Percentiles rank a stretch among this genome's conserved stretches.
These are phyloP conservation scores for Penicillium sumatraense DNA, from an alignment of 2,329 filamentous ascomycete genomes.

Conservation along the genomic window DNA sequence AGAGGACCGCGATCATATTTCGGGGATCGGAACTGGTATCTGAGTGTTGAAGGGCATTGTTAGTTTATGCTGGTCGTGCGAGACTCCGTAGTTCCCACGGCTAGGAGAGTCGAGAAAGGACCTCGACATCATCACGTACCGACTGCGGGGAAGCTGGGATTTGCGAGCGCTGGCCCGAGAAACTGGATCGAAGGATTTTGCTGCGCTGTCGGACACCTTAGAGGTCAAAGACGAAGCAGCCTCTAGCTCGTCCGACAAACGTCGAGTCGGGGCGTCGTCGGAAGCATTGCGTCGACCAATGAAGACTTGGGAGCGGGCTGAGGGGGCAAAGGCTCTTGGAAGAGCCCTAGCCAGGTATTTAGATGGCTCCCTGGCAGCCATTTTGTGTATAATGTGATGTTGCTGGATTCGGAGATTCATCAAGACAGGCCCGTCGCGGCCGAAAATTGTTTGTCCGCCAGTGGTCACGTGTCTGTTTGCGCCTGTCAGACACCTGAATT, in stretches of 20 bases:
- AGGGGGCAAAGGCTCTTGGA: conserved; percentile 38
- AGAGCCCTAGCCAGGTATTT: conserved; percentile 45
- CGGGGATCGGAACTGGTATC: conserved; percentile 93
- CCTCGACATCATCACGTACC: conserved; percentile 43
- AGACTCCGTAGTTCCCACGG: neutral
- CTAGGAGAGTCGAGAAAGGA: neutral
- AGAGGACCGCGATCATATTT: conserved; percentile 94
- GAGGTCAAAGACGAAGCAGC: conserved; percentile 50
- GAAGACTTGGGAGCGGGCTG: conserved; percentile 35
- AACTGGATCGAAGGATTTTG: conserved; percentile 57
- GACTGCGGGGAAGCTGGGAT: conserved; percentile 55
- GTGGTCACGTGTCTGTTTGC: conserved; percentile 18
- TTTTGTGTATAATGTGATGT: conserved; percentile 29
- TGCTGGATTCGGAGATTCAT: conserved; percentile 24
- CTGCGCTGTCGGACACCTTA: conserved; percentile 43
- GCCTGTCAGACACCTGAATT: conserved; percentile 6
- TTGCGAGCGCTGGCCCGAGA: conserved; percentile 51
- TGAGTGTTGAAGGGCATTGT: conserved; percentile 42
- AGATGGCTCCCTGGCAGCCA: conserved; percentile 47
- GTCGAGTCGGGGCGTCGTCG: conserved; percentile 40
- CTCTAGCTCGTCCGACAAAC: conserved; percentile 51
- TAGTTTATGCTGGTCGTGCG: conserved; percentile 2
- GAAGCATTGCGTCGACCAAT: conserved; percentile 54
- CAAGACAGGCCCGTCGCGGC: conserved; percentile 9
- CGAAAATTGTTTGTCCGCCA: conserved; percentile 39